These are phyloP conservation scores for Escallonia rubra DNA, from an alignment of 129 eudicot genomes.

Conservation along the genomic window DNA sequence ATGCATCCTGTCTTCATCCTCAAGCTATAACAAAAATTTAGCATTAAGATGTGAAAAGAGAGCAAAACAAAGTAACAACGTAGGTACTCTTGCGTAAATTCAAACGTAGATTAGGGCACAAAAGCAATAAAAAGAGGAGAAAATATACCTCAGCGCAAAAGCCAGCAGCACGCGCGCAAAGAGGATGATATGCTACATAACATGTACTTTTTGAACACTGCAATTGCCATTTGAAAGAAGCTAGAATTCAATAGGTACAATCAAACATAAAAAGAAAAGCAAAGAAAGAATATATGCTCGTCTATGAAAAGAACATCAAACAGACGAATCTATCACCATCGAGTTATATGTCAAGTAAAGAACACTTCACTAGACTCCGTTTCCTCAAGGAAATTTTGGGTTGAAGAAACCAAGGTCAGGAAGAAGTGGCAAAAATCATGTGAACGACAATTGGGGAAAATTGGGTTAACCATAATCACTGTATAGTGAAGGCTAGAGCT, in stretches of 20 bases:
- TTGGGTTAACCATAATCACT: no score
- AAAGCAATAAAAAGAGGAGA: background rate
- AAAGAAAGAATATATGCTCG: background rate
- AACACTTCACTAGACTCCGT: no score
- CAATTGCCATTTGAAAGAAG: conserved; percentile 16
- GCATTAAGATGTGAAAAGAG: conserved; percentile 4
- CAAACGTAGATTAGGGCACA: background rate
- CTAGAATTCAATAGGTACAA: conserved; percentile 5
- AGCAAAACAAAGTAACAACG: background rate
- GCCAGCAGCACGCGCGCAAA: conserved; percentile 99
- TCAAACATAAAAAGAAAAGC: background rate
- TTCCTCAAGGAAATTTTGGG: no score
- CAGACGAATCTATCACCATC: background rate
- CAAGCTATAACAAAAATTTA: conserved; percentile 49
- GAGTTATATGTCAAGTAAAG: background rate
- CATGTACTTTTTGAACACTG: conserved; percentile 94
- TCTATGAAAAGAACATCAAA: background rate
- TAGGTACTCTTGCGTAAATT: background rate
- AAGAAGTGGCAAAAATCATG: no score
- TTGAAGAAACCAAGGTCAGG: no score
- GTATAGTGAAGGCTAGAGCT: no score
- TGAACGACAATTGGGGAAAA: no score
- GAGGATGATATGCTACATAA: conserved; percentile 98
- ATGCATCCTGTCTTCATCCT: conserved; percentile 73
- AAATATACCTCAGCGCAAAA: conserved; percentile 82